These are phyloP conservation scores for Thymus mandschuricus DNA, from an alignment of 257 asterid genomes.

Conservation along the genomic window DNA sequence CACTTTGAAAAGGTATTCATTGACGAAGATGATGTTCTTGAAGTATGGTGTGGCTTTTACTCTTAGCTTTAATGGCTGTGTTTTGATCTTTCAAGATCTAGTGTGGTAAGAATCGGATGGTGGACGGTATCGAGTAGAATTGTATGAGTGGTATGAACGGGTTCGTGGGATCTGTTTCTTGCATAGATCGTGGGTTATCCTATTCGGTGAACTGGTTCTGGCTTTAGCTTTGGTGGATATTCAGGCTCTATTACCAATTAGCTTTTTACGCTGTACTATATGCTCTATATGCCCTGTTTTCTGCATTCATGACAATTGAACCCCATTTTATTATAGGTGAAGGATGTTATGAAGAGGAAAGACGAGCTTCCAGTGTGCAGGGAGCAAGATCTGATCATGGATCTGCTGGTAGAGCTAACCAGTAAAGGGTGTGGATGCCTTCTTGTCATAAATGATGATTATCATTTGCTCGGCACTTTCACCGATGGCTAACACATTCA, in stretches of 20 bases:
- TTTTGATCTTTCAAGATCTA: slow-evolving; percentile 10
- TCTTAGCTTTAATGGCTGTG: slow-evolving; percentile 16
- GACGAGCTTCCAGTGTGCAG: slow-evolving; percentile 85
- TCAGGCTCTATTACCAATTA: neutral
- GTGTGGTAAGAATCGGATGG: neutral
- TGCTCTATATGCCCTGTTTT: neutral
- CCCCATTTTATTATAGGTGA: slow-evolving; percentile 56
- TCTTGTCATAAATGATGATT: slow-evolving; percentile 64
- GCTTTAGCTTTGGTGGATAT: neutral
- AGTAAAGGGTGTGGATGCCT: slow-evolving; percentile 97
- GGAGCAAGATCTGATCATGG: slow-evolving; percentile 85
- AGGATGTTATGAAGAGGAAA: slow-evolving; percentile 86
- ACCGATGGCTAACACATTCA: too few relatives aligned
- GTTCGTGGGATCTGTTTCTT: slow-evolving; percentile 16
- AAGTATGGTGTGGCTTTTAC: neutral
- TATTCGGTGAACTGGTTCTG: neutral
- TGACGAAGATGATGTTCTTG: neutral
- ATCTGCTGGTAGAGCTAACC: slow-evolving; percentile 88
- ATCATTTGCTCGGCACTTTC: slow-evolving; percentile 80
- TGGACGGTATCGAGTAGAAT: neutral
- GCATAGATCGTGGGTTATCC: neutral
- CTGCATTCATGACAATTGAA: neutral
- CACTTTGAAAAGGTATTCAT: neutral
- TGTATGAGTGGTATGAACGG: neutral
- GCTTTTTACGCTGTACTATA: neutral